Conservation (phyloP, 257 asterid genomes). For the Petrea volubilis region DNA sequence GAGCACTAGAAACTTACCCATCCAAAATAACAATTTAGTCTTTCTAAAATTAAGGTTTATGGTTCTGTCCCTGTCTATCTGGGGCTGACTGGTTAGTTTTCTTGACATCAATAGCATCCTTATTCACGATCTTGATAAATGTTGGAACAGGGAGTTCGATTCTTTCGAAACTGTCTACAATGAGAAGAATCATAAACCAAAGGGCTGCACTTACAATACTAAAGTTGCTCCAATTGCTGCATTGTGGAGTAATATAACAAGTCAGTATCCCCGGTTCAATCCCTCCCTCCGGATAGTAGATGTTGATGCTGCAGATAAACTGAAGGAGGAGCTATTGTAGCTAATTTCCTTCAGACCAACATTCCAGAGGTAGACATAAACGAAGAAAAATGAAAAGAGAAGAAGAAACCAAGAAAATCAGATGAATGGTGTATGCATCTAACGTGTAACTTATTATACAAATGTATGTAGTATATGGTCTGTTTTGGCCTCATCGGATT, state of each 20-base stretch:
- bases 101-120: background rate
- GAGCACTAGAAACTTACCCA: no score
- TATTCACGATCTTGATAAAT: slow-evolving; percentile 8
- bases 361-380: background rate
- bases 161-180: slow-evolving; percentile 86
- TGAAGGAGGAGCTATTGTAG: background rate
- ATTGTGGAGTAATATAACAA: background rate
- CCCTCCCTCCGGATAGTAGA: background rate
- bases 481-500: background rate
- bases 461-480: background rate
- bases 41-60: no score
- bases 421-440: background rate
- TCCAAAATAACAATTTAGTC: no score
- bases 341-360: background rate
- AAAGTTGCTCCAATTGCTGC: slow-evolving; percentile 15
- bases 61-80: no score
- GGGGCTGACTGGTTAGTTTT: no score
- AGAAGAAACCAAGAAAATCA: background rate
- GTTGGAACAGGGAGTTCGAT: slow-evolving; percentile 75
- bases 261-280: background rate
- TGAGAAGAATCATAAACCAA: slow-evolving; percentile 20
- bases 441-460: slow-evolving; percentile 11
- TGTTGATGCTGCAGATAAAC: background rate
- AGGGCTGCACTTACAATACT: background rate
- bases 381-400: background rate